Conservation (phyloP, 2,329 filamentous ascomycete species). For the Fusarium pseudoanthophilum region DNA sequence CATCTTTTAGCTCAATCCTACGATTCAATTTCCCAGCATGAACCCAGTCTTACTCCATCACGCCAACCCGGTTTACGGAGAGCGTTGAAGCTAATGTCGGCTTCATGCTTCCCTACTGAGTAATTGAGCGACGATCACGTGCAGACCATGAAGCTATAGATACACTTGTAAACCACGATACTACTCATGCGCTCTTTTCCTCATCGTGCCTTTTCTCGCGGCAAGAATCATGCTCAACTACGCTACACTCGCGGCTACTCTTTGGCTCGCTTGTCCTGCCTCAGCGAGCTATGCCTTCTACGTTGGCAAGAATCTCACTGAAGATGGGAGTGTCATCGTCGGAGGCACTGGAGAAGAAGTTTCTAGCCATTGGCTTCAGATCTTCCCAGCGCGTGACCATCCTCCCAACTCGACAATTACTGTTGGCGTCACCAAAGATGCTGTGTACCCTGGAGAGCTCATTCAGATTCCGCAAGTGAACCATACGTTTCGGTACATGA, state of each 20-base stretch:
- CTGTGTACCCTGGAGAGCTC: slow-evolving; percentile 35
- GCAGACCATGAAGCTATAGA: slow-evolving; percentile 20
- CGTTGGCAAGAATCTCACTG: slow-evolving; percentile 57
- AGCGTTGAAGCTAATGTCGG: slow-evolving; percentile 4
- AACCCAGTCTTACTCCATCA: neutral
- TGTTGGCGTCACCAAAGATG: slow-evolving; percentile 38
- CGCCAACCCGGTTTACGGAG: neutral
- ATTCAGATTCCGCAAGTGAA: slow-evolving; percentile 38
- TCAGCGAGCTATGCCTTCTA: slow-evolving; percentile 58
- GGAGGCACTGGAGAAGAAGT: slow-evolving; percentile 61
- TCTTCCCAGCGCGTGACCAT: slow-evolving; percentile 56
- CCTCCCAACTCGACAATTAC: slow-evolving; percentile 53
- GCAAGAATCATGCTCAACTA: slow-evolving; percentile 14
- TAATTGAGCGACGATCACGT: slow-evolving; percentile 35
- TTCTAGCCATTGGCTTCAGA: slow-evolving; percentile 58
- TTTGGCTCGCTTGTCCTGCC: slow-evolving; percentile 28
- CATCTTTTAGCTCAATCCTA: neutral
- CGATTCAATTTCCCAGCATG: neutral
- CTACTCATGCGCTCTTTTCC: slow-evolving; percentile 5
- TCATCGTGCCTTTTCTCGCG: neutral
- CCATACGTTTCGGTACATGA: slow-evolving; percentile 39
- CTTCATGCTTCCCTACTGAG: slow-evolving; percentile 11
- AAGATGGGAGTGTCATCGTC: slow-evolving; percentile 55
- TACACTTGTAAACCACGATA: neutral
- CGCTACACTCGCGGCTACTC: slow-evolving; percentile 8